phyloP scores from a whole-genome alignment of 306 rosid genomes.

The Crataegus laevigata region DNA sequence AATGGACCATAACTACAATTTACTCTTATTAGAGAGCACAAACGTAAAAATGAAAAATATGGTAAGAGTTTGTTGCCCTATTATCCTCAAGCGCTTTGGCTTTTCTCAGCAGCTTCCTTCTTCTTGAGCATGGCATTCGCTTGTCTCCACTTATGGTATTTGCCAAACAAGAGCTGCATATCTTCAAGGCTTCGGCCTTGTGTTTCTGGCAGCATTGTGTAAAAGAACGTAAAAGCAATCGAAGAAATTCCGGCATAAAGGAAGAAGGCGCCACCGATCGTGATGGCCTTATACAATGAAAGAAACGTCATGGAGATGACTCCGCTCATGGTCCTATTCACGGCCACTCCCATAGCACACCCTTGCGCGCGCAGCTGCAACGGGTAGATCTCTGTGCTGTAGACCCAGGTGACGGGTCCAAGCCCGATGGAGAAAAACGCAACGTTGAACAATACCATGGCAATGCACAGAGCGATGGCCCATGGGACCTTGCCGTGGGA shows the following conservation, averaged over 20 bases:
- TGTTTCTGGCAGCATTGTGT: constrained; percentile 37
- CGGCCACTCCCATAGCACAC: too few relatives aligned
- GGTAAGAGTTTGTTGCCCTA: neutral
- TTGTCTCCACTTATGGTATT: neutral
- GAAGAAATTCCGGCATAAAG: constrained; percentile 12
- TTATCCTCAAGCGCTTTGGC: neutral
- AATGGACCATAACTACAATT: too few relatives aligned
- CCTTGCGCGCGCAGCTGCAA: too few relatives aligned
- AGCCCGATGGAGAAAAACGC: neutral
- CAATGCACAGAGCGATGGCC: too few relatives aligned
- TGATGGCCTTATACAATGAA: constrained; percentile 22
- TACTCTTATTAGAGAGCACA: too few relatives aligned
- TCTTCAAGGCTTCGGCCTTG: constrained; percentile 43
- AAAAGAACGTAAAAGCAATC: constrained; percentile 30
- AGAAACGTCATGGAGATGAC: constrained; percentile 43
- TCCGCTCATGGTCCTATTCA: neutral
- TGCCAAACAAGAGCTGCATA: constrained; percentile 26
- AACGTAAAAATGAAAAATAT: too few relatives aligned
- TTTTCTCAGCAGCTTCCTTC: neutral
- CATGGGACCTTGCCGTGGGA: neutral
- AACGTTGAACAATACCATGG: too few relatives aligned
- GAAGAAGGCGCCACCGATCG: constrained; percentile 30
- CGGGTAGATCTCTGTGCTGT: too few relatives aligned
- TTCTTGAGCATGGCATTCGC: neutral
- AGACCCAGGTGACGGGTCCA: constrained; percentile 21